Evolutionary conservation across 495 filamentous ascomycete genomes (phyloP).

Genomic region (Neurospora sp.): DNA sequence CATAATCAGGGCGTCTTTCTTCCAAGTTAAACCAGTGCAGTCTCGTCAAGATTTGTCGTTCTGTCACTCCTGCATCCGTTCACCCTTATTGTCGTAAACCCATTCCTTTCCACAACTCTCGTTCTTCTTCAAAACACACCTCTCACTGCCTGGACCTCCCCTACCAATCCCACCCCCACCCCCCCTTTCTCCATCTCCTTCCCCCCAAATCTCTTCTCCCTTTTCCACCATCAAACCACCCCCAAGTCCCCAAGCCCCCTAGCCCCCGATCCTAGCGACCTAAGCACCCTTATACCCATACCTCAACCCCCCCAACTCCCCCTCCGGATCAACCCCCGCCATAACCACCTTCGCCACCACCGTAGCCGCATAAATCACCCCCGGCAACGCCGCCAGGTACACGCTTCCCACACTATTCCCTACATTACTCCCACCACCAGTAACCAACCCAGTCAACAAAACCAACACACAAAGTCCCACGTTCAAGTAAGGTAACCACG

Average conservation of each 20-base stretch:
- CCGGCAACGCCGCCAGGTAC: constrained; percentile 29
- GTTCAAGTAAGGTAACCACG: constrained; percentile 41
- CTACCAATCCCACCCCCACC: too few species aligned
- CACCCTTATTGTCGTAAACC: too few species aligned
- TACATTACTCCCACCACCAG: constrained; percentile 10
- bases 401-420: background rate
- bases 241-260: background rate
- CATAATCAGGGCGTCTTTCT: background rate
- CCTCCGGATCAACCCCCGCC: constrained; percentile 44
- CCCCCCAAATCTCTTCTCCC: background rate
- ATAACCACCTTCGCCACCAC: constrained; percentile 42
- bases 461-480: constrained; percentile 30
- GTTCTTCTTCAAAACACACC: too few species aligned
- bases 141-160: too few species aligned
- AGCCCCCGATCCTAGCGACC: constrained; percentile 14
- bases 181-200: background rate
- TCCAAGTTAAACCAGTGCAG: background rate
- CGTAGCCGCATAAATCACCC: constrained; percentile 36
- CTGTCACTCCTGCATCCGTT: too few species aligned
- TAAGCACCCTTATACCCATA: constrained; percentile 53
- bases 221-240: background rate
- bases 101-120: too few species aligned
- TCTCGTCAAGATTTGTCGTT: background rate
- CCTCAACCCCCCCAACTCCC: constrained; percentile 40
- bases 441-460: constrained; percentile 19